Base-by-base conservation (phyloP, 2,329 filamentous ascomycete genomes). In the Penicillium digitatum region DNA sequence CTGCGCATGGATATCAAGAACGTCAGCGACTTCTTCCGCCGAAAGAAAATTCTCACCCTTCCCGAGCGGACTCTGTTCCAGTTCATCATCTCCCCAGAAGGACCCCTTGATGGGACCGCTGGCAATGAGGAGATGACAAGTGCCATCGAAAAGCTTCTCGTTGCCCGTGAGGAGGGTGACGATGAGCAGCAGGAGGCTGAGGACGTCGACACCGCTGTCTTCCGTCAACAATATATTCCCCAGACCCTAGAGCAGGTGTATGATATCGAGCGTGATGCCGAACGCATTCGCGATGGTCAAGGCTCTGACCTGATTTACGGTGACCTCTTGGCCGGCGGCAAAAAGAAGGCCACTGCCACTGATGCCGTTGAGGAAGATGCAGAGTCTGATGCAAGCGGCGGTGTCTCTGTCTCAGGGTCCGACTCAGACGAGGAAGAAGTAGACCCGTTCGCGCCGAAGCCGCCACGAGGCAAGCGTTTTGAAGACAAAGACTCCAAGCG, bases 1-100 rank as follows among this genome's bases (percentile, higher is more conserved):
- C 75, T 99, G 65, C 87, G 94, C 32, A 97, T 96, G 92, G 94
- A 99, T 70, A 91, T 99, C 74, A 97, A 96, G 80, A 99, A 99
- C 69, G 85, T 95, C 1, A 88, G 86, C 22, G 90, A 95, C 72
- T 99, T 95, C 76, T 99, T 97, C 83, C 81, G 86, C 29, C 83
- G 89, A 20, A 87, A 96, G 71, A 88, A 87, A 38, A 90, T 97
- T 2, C 86, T 95, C 58, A 87, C 85, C 0, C 79, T 99, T 3
- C 77, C 86, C 1, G 93, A 97, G 72, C 84, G 88, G 31, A 78
- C 82, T n/a, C 79, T 91, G 11, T 99, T 95, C 75, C 83, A 87
- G 62, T 97, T 96, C 73, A 85, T 97, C 67, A 90, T 86, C 0
- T 75, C 80, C 0, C 69, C 80, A 0, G 78, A 85, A 10, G 87